A percentile compares a stretch with the other conserved stretches of the same genome.
phyloP scores from a whole-genome alignment of 345 rosid species.

The Psidium friedrichsthalianum region DNA sequence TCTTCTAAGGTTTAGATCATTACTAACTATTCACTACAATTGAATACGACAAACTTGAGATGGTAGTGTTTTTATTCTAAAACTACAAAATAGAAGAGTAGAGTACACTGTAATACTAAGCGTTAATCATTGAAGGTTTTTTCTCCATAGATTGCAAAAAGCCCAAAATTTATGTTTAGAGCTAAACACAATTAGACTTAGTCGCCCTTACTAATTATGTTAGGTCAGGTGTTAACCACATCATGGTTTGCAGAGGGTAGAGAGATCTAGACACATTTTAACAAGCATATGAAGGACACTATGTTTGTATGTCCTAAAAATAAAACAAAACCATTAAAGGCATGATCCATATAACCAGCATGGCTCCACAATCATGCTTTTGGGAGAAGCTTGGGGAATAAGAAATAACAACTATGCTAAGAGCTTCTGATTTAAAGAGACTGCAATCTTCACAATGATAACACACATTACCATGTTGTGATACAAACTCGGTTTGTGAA shows the following conservation, averaged over 20 bases:
- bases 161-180: neutral
- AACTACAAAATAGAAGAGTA: neutral
- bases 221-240: neutral
- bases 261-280: neutral
- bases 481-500: slow-evolving; percentile 86
- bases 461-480: slow-evolving; percentile 63
- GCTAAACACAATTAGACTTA: neutral
- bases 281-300: neutral
- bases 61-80: neutral
- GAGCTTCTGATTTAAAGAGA: neutral
- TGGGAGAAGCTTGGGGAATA: neutral
- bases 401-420: neutral
- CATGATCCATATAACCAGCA: neutral
- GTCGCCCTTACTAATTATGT: neutral
- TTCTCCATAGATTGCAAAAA: neutral
- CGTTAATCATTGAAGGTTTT: neutral
- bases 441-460: neutral
- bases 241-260: neutral
- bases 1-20: neutral
- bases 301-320: neutral
- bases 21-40: neutral
- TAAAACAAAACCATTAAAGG: neutral
- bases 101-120: neutral
- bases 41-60: neutral
- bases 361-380: neutral